These are phyloP conservation scores for Acorus gramineus DNA, from an alignment of 106 monocot species.

Conservation along the genomic window DNA sequence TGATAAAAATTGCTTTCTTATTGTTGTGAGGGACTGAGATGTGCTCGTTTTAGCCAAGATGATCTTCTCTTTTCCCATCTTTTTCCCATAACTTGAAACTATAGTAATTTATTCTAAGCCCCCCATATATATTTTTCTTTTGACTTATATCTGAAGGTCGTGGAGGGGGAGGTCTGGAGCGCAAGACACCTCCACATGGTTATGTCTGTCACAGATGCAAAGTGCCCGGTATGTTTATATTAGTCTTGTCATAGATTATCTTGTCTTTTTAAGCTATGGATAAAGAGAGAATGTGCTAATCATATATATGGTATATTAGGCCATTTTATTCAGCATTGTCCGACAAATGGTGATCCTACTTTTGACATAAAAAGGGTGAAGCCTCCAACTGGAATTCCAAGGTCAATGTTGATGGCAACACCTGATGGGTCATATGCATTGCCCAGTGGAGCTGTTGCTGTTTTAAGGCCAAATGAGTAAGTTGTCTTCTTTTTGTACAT, in stretches of 20 bases:
- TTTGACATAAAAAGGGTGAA: slow-evolving; percentile 70
- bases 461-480: slow-evolving; percentile 94
- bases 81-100: too few species aligned
- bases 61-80: too few species aligned
- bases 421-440: slow-evolving; percentile 95
- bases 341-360: slow-evolving; percentile 81
- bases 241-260: background rate
- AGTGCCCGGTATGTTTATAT: slow-evolving; percentile 52
- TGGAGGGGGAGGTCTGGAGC: slow-evolving; percentile 29
- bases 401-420: slow-evolving; percentile 81
- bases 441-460: slow-evolving; percentile 93
- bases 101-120: too few species aligned
- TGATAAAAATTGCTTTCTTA: too few species aligned
- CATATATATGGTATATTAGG: slow-evolving; percentile 26
- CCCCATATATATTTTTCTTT: background rate
- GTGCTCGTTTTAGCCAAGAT: too few species aligned
- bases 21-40: too few species aligned
- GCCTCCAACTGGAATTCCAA: slow-evolving; percentile 89
- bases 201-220: slow-evolving; percentile 98
- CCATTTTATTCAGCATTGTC: slow-evolving; percentile 90
- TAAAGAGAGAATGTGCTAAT: too few species aligned
- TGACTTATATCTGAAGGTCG: slow-evolving; percentile 7
- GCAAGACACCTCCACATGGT: slow-evolving; percentile 78
- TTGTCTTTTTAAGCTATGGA: too few species aligned
- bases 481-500: background rate